A percentile compares a stretch with the other conserved stretches of the same genome.
These are phyloP conservation scores for Myxozyma neotropica DNA, from an alignment of 805 yeast species.

Conservation along the genomic window DNA sequence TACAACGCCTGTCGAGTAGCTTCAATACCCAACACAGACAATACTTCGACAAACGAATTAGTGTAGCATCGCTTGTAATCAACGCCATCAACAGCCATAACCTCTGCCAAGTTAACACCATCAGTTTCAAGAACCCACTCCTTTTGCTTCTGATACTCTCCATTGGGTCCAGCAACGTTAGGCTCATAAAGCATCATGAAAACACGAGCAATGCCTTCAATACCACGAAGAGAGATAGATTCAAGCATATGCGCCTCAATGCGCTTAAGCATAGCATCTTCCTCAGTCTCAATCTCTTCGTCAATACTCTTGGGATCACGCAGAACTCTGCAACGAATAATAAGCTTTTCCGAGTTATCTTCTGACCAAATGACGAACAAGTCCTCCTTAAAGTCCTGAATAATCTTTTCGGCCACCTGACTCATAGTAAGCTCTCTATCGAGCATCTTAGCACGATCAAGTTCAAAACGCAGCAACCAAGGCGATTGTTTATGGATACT, in stretches of 20 bases:
- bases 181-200: constrained; percentile 55
- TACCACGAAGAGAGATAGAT: constrained; percentile 92
- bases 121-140: constrained; percentile 99
- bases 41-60: constrained; percentile 92
- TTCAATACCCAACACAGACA: constrained; percentile 95
- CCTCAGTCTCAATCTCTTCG: constrained; percentile 87
- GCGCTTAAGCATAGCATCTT: constrained; percentile 92
- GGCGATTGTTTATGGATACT: constrained; percentile 94
- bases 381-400: constrained; percentile 91
- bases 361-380: constrained; percentile 98
- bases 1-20: constrained; percentile 95
- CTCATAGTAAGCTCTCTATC: constrained; percentile 98
- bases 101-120: constrained; percentile 95
- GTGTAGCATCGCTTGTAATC: constrained; percentile 90
- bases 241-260: constrained; percentile 96
- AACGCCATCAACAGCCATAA: constrained; percentile 92
- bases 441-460: constrained; percentile 98
- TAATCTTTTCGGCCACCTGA: constrained; percentile 94
- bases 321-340: constrained; percentile 96
- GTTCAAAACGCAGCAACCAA: constrained; percentile 93
- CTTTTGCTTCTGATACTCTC: constrained; percentile 84
- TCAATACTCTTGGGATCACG: constrained; percentile 93
- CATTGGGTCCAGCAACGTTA: constrained; percentile 58
- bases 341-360: constrained; percentile 95
- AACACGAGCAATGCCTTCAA: constrained; percentile 87